Base-by-base conservation (phyloP, 2,329 filamentous ascomycete species). In the Aureobasidium mangrovei region DNA sequence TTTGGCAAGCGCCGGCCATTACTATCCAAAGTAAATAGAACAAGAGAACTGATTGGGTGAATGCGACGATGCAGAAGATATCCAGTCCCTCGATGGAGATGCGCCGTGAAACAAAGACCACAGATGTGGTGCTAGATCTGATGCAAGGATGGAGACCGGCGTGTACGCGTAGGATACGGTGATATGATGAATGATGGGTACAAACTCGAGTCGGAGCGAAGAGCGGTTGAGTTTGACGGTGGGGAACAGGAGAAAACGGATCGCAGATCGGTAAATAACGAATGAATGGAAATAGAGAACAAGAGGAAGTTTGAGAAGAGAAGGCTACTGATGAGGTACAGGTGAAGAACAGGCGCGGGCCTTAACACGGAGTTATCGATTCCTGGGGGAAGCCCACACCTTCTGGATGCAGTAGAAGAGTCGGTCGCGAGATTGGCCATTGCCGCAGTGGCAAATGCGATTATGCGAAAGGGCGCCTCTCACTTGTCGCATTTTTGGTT, bases 351-450 rank as follows among this genome's bases (percentile, higher is more conserved):
- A 53, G 48, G 48, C 49, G 41, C 49, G 49, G 49, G 49, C 49
- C 49, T 53, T 53, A 39, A 43, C 24, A 53, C 49, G 49, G 49
- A 43, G 39, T 53, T 53, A 53, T 39, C 49, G 49, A 44, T 43
- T 53, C 32, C 49, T 53, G 49, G 49, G 49, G 49, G 32, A 44
- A 10, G 26, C 49, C 32, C 49, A 53, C 40, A 40, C 49, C 49
- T 53, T 53, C 49, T 44, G 49, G 40, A 53, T 53, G 49, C 49
- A 53, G 40, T 43, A 53, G 49, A 53, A 53, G 49, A 53, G 49
- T 53, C 49, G 49, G 49, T 44, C 44, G 38, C 49, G 49, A 53
- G 49, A 53, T 53, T 53, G 49, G 40, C 49, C 49, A 44, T 53
- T 29, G 33, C 40, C 31, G 29, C 31, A 27, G 49, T 53, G 49